Evolutionary conservation across 495 filamentous ascomycete genomes (phyloP).

Genomic region (Tuber brumale): DNA sequence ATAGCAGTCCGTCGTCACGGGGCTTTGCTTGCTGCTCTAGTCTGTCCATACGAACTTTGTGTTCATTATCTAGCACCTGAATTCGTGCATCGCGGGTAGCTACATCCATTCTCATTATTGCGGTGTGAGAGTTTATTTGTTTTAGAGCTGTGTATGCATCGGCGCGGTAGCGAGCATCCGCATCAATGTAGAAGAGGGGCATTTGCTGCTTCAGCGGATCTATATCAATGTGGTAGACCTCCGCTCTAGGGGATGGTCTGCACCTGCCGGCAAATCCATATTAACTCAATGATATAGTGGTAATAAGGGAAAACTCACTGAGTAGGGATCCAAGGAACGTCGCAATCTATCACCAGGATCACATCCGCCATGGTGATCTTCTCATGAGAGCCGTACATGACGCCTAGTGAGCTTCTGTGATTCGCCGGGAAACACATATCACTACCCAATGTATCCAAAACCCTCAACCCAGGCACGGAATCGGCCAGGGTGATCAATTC

Average conservation of each 20-base stretch:
- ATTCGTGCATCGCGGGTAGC: conserved; percentile 44
- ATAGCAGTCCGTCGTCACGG: conserved; percentile 59
- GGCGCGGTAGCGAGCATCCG: conserved; percentile 67
- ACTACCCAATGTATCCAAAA: conserved; percentile 82
- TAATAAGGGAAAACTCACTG: conserved; percentile 37
- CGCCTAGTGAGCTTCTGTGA: conserved; percentile 59
- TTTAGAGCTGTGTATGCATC: conserved; percentile 64
- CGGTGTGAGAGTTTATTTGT: conserved; percentile 56
- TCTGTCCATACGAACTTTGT: conserved; percentile 54
- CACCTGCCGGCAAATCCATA: conserved; percentile 42
- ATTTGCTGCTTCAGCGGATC: conserved; percentile 86
- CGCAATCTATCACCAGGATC: conserved; percentile 81
- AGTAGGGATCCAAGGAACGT: conserved; percentile 68
- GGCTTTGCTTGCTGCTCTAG: conserved; percentile 55
- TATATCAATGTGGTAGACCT: conserved; percentile 75
- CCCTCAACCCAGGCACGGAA: conserved; percentile 68
- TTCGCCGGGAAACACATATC: conserved; percentile 94
- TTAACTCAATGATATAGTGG: conserved; percentile 12
- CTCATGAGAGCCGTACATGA: conserved; percentile 71
- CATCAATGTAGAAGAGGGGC: conserved; percentile 71
- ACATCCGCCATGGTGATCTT: conserved; percentile 69
- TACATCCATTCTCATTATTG: conserved; percentile 27
- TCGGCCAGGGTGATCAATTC: conserved; percentile 74
- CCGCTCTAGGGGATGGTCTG: conserved; percentile 54
- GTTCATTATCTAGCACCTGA: conserved; percentile 53